Evolutionary conservation across 345 rosid genomes (phyloP), one percentile per base, ranked within the genome.

Genomic region (Eucalyptus sp.): DNA sequence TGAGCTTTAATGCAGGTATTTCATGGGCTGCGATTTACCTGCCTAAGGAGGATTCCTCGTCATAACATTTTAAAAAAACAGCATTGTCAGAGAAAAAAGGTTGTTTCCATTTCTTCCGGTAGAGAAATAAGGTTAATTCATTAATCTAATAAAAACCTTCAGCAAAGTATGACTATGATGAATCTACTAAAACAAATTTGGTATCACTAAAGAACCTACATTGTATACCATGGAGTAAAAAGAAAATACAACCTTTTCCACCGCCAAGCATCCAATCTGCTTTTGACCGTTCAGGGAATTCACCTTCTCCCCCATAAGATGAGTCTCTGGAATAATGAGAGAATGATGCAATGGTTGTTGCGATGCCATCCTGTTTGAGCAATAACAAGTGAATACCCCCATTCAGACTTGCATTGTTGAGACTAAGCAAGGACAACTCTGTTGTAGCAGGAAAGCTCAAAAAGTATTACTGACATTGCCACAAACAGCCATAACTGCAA

Each of bases 231-330:
- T 85, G 49, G 88, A 87, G 87, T n/a, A 64, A 50, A 91, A 90
- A 43, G 84, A 62, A 88, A 92, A 86, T 43, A 89, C 94, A 87
- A 96, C 99, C 99, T 96, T 94, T 95, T 88, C 99, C 99, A 56
- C 95, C 66, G 16, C 99, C 99, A 25, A 96, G 94, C 91, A 97
- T 90, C 95, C 92, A 95, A 81, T 96, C 95, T 87, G 91, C 97
- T 90, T 95, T 96, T 80, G 99, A 96, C 68, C 87, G 93, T 87
- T 87, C 94, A 60, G 90, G 62, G 15, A 87, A 88, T 89, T 93
- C 91, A 62, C 88, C 85, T 83, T 79, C 90, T 87, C 89, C 92
- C 50, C 50, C 50, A 64, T 90, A 84, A 90, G 92, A 54, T 51
- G 93, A 87, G 85, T 91, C 94, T 90, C 92, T 91, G 88, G 92